Evolutionary conservation across 116 monocot genomes (phyloP).

Genomic region (Papilionanthe hybrid): DNA sequence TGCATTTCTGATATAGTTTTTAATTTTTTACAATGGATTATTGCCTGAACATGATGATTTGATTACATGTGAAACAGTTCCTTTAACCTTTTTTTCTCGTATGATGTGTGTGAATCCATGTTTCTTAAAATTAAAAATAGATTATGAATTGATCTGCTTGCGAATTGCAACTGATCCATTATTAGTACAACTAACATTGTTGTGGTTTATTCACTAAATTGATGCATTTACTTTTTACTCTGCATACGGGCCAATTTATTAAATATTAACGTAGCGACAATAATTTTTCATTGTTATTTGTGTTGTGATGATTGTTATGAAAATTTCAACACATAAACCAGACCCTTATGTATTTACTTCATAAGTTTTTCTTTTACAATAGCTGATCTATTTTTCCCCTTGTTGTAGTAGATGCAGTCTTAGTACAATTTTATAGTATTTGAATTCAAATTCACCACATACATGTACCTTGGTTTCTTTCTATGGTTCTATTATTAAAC

Average conservation of each 20-base stretch:
- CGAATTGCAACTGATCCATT: neutral
- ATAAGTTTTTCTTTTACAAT: neutral
- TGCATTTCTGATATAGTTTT: neutral
- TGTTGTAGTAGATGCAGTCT: neutral
- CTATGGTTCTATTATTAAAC: neutral
- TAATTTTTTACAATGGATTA: neutral
- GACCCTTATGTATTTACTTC: neutral
- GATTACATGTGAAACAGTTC: neutral
- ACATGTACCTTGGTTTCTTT: neutral
- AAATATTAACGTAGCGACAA: neutral
- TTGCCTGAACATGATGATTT: neutral
- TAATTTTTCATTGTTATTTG: neutral
- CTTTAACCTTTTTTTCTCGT: neutral
- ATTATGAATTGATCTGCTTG: neutral
- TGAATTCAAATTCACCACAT: neutral
- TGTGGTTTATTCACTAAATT: no score
- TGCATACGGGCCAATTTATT: neutral
- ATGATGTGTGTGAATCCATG: neutral
- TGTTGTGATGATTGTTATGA: neutral
- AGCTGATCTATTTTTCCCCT: neutral
- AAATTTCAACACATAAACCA: neutral
- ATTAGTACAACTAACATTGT: neutral
- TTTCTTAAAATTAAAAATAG: neutral
- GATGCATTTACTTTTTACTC: neutral
- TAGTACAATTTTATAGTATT: neutral